phyloP scores from a whole-genome alignment of 1,139 yeast species.

The Yamadazyma taylorii region DNA sequence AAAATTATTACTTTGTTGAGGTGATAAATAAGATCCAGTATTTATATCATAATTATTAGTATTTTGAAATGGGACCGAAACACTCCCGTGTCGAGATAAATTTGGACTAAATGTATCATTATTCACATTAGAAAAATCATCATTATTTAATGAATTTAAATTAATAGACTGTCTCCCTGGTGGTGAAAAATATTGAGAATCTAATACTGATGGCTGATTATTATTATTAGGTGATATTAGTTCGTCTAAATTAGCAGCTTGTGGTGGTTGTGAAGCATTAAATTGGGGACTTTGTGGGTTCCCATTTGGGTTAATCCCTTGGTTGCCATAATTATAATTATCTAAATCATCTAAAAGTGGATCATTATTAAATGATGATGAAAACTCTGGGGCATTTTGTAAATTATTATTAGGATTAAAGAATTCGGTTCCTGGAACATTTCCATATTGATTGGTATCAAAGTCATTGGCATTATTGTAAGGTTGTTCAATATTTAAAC shows the following conservation, averaged over 20 bases:
- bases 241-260: slow-evolving; percentile 34
- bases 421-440: slow-evolving; percentile 17
- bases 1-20: slow-evolving; percentile 25
- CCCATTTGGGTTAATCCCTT: not conserved
- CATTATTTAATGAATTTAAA: slow-evolving; percentile 6
- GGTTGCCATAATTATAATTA: slow-evolving; percentile 16
- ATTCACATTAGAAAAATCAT: not conserved
- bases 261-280: slow-evolving; percentile 15
- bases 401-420: slow-evolving; percentile 15
- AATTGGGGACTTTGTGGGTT: slow-evolving; percentile 3
- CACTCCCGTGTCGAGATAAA: slow-evolving; percentile 33
- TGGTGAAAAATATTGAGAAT: slow-evolving; percentile 46
- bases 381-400: slow-evolving; percentile 10
- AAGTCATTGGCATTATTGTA: slow-evolving; percentile 12
- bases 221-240: slow-evolving; percentile 34
- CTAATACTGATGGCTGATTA: slow-evolving; percentile 25
- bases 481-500: slow-evolving; percentile 17
- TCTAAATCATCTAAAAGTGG: slow-evolving; percentile 40
- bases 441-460: slow-evolving; percentile 12
- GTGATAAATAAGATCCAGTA: slow-evolving; percentile 28
- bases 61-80: slow-evolving; percentile 25
- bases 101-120: slow-evolving; percentile 31
- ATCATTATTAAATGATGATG: slow-evolving; percentile 25
- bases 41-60: slow-evolving; percentile 20
- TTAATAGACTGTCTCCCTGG: slow-evolving; percentile 22